Evolutionary conservation across 2,329 filamentous ascomycete species (phyloP), one percentile per base, ranked within the genome.

Genomic region (Aspergillus phoenicis): DNA sequence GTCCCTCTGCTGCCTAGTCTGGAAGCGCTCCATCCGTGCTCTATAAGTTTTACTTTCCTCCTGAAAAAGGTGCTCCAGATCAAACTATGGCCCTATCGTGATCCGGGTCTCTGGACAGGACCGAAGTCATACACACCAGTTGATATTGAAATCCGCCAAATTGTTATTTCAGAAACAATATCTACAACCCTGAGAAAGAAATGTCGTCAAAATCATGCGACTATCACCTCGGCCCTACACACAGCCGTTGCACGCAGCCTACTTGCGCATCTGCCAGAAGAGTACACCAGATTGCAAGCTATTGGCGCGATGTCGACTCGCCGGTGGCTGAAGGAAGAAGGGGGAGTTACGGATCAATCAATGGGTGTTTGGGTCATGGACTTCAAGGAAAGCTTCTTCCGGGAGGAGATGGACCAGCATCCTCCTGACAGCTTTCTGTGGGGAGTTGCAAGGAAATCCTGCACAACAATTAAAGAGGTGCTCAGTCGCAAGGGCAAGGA

Each of bases 141-240:
- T 6, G 58, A 68, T 33, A 75, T 64, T 1, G 68, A 69, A n/a
- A 39, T 75, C 24, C 72, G 68, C 2, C 71, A 72, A 2, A 56
- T 78, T 2, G 68, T 69, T 3, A 57, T 82, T 30, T 69, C 78
- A 1, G 63, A 68, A 10, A 5, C 60, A 0, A 62, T 66, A 1
- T 74, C 79, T 0, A 64, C 59, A 2, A 62, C 65, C 0, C 64
- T 82, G 30, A 70, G 70, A 13, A 49, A 70, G 0, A 17, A 65
- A 17, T 79, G 78, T 59, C 75, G 77, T 5, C 39, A 68, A 8
- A 70, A 82, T 56, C 61, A 58, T 10, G 76, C 79, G 0, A 81
- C 77, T 4, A 70, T 82, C 38, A 81, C 79, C 2, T 77, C 74
- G 7, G 69, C 74, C 0, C 58, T 82, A 20, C 72, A 81, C 61